phyloP scores from a whole-genome alignment of 345 rosid species.

The Gossypium ekmanianum region DNA sequence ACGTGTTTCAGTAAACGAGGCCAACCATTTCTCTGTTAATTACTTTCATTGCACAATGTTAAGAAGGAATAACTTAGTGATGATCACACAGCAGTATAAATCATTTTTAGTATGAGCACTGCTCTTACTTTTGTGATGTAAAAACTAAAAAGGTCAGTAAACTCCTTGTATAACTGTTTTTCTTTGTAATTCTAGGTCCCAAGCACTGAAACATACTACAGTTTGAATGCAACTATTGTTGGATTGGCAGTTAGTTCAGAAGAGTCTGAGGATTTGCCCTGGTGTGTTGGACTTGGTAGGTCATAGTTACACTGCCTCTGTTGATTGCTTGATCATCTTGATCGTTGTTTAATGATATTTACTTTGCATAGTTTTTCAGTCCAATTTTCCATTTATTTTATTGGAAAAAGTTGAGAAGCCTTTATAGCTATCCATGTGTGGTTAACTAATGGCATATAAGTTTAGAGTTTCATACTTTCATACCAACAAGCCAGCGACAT shows the following conservation, averaged over 20 bases:
- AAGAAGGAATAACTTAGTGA: conserved; percentile 1
- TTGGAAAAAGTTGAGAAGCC: not conserved
- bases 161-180: conserved; percentile 16
- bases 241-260: conserved; percentile 79
- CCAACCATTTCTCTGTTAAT: conserved; percentile 1
- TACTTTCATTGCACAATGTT: not conserved
- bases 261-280: conserved; percentile 52
- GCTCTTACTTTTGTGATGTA: not conserved
- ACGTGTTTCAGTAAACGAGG: not conserved
- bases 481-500: not conserved
- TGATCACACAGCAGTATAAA: conserved; percentile 5
- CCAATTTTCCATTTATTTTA: not conserved
- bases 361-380: conserved; percentile 1
- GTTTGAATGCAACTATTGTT: conserved; percentile 82
- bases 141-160: not conserved
- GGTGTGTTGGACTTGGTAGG: conserved; percentile 89
- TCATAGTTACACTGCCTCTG: not conserved
- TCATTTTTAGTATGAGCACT: conserved; percentile 2
- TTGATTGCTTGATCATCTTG: conserved; percentile 3
- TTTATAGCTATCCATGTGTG: not conserved
- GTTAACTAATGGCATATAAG: not conserved
- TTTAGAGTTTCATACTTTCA: not conserved
- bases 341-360: not conserved
- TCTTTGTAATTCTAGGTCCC: conserved; percentile 51
- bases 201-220: conserved; percentile 54